Percentiles rank a stretch among this genome's conserved stretches.
phyloP scores from a whole-genome alignment of 148 eudicot species.

The Fagopyrum tataricum region DNA sequence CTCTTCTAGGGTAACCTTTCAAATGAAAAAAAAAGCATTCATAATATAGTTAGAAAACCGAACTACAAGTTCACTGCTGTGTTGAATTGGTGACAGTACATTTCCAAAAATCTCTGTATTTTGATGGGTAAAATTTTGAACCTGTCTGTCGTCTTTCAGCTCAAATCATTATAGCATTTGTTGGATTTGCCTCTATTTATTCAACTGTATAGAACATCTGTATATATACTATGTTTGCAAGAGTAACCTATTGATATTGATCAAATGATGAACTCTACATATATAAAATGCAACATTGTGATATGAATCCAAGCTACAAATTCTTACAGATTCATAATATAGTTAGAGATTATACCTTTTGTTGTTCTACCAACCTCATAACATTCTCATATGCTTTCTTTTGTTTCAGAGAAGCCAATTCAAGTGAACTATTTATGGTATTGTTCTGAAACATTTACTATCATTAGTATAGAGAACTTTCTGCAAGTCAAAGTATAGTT shows the following conservation, averaged over 20 bases:
- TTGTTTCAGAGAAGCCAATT: constrained; percentile 80
- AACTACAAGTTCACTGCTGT: too few relatives aligned
- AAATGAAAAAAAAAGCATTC: not conserved
- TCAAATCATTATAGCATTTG: not conserved
- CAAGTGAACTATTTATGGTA: constrained; percentile 47
- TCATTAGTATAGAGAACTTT: not conserved
- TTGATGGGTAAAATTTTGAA: not conserved
- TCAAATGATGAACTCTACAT: not conserved
- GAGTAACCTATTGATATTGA: not conserved
- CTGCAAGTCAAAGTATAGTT: too few relatives aligned
- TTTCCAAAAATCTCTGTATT: not conserved
- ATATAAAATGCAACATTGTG: too few relatives aligned
- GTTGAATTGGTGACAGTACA: too few relatives aligned
- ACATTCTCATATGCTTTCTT: constrained; percentile 71
- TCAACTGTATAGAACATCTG: not conserved
- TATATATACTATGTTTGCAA: not conserved
- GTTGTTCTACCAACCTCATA: constrained; percentile 70
- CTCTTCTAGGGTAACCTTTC: not conserved
- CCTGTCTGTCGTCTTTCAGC: not conserved
- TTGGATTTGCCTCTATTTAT: not conserved
- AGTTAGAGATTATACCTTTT: constrained; percentile 42
- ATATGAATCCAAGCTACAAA: too few relatives aligned
- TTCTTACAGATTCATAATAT: not conserved
- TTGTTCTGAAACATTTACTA: too few relatives aligned
- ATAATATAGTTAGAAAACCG: too few relatives aligned